Base-by-base conservation (phyloP, 176 grass and related monocot genomes). In the Neostapfia colusana region DNA sequence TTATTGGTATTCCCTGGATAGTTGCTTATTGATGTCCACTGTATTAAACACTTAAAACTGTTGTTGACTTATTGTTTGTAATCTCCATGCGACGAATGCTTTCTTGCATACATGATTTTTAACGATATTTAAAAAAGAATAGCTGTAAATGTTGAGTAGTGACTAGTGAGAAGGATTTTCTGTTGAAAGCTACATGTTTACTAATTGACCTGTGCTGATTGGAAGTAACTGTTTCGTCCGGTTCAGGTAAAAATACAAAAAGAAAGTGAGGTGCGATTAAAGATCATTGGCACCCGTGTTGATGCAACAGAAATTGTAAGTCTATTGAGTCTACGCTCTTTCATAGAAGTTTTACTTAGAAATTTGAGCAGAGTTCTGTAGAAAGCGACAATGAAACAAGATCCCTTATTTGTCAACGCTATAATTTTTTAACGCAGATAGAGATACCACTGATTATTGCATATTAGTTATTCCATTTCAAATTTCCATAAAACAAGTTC, bases 291-390 rank as follows among this genome's bases (percentile, higher is more conserved):
- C 40, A 95, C 95, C 46, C 95, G 89, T 78, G 87, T 99, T 65
- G 95, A 99, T 86, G 95, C 95, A 23, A 92, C 91, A 80, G 95
- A 99, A 85, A 99, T 95, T 79, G 95, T 99, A 90, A 78, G 91
- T 72, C 40, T 15, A 41, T 72, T 77, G 44, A 48, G 3, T 83
- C 3, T 80, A 46, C 20, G 65, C 61, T 83, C 0, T 27, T 79
- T 40, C 21, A 17, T 17, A 64, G 63, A 41, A 25, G 40, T 10
- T 53, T 69, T 40, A 3, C 42, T 38, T 10, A 36, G 42, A 72
- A 4, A 61, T 60, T 35, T 37, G 41, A 26, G 16, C 27, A 64
- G 20, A 10, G 5, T 56, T 16, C 2, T 74, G 12, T 24, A 15
- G 59, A 34, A 40, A n/a, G 25, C 21, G 18, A 63, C 18, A 11